A percentile compares a stretch with the other conserved stretches of the same genome.
phyloP scores from a whole-genome alignment of 225 moss, liverwort and hornwort species.

The Straminergon stramineum region DNA sequence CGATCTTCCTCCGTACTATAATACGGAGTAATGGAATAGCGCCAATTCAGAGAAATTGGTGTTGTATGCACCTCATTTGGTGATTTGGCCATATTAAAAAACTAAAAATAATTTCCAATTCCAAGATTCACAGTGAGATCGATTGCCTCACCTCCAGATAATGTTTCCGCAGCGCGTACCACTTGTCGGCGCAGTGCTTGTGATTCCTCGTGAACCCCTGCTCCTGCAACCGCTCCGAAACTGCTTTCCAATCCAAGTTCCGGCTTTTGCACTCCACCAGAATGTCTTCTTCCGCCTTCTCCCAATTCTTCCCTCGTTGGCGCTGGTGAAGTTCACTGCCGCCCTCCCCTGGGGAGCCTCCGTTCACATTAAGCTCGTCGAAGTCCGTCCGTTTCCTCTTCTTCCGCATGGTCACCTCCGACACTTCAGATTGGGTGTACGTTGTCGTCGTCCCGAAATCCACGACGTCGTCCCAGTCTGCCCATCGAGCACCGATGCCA shows the following conservation, averaged over 20 bases:
- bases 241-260: conserved; percentile 23
- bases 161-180: conserved; percentile 33
- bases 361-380: neutral
- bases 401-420: conserved; percentile 2
- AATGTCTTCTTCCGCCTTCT: conserved; percentile 27
- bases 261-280: conserved; percentile 21
- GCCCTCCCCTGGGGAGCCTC: neutral
- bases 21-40: neutral
- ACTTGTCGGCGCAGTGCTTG: conserved; percentile 41
- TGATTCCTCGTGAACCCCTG: conserved; percentile 15
- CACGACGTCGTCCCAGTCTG: neutral
- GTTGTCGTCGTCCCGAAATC: neutral
- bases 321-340: neutral
- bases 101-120: neutral
- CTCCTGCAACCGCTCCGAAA: conserved; percentile 10
- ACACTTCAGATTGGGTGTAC: neutral
- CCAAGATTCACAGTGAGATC: neutral
- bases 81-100: neutral
- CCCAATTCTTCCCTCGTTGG: conserved; percentile 28
- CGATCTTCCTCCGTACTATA: neutral
- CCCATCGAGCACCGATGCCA: neutral
- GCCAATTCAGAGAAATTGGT: no score
- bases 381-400: conserved; percentile 4
- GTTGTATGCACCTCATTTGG: neutral
- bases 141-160: conserved; percentile 6